Percentiles rank a stretch among this genome's conserved stretches.
Conservation (phyloP, 495 filamentous ascomycete species). For the Articulospora tetracladia region DNA sequence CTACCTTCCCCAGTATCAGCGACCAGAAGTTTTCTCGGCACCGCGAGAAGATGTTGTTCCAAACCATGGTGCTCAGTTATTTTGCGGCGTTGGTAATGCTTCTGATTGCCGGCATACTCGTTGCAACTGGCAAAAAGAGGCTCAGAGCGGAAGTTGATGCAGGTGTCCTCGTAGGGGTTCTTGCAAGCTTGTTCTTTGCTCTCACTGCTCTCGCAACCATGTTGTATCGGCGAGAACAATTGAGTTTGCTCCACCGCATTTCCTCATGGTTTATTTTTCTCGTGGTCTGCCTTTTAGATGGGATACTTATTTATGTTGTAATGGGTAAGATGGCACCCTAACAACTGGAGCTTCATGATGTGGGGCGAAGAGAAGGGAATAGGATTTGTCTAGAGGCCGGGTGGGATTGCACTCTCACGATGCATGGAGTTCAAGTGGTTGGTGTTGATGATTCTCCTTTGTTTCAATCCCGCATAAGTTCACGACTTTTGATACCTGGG, state of each 20-base stretch:
- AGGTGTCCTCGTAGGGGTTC: conserved; percentile 56
- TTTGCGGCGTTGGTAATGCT: conserved; percentile 47
- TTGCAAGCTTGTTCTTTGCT: conserved; percentile 49
- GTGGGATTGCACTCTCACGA: too few species aligned
- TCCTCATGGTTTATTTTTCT: conserved; percentile 43
- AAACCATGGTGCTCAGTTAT: conserved; percentile 41
- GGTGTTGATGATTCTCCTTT: too few species aligned
- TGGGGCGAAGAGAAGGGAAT: background rate
- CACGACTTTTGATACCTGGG: too few species aligned
- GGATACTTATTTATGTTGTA: conserved; percentile 41
- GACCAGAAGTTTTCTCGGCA: conserved; percentile 35
- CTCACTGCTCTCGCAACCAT: conserved; percentile 48
- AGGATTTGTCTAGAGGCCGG: background rate
- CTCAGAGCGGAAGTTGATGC: conserved; percentile 54
- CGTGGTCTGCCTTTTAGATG: conserved; percentile 44
- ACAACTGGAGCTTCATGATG: background rate
- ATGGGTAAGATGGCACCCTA: conserved; percentile 35
- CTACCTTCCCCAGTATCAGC: conserved; percentile 36
- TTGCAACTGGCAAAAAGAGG: conserved; percentile 49
- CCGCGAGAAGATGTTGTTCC: conserved; percentile 43
- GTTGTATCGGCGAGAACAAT: conserved; percentile 37
- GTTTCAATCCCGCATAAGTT: too few species aligned
- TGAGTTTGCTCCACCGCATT: conserved; percentile 36
- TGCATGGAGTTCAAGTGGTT: too few species aligned
- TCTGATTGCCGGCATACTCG: conserved; percentile 46